Conservation (phyloP, 164 flowering plant genomes). For the Hamamelis virginiana region DNA sequence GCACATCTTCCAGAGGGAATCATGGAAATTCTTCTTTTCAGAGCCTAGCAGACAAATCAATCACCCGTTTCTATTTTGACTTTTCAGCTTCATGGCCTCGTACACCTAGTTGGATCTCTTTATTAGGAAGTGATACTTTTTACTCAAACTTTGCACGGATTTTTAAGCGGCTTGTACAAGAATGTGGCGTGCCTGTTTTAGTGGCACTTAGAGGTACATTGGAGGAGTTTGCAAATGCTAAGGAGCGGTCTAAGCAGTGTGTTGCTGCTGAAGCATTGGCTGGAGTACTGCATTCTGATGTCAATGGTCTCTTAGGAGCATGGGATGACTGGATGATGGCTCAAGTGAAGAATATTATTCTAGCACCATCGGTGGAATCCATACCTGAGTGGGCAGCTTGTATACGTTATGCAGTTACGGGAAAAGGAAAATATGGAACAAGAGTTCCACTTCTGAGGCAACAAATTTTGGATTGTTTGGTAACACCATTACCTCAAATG, state of each 20-base stretch:
- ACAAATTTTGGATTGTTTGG: conserved; percentile 69
- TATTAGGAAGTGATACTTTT: conserved; percentile 77
- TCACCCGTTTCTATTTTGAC: conserved; percentile 91
- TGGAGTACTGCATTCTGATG: conserved; percentile 91
- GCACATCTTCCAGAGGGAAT: conserved; percentile 69
- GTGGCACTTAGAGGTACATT: conserved; percentile 54
- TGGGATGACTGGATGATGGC: conserved; percentile 87
- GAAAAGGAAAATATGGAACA: conserved; percentile 90
- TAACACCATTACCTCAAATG: conserved; percentile 67
- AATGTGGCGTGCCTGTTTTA: conserved; percentile 89
- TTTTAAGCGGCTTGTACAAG: conserved; percentile 85
- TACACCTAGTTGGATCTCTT: conserved; percentile 95
- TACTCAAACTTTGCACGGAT: conserved; percentile 90
- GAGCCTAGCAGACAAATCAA: conserved; percentile 87
- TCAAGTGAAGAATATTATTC: conserved; percentile 63
- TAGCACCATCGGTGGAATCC: conserved; percentile 86
- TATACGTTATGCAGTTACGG: conserved; percentile 95
- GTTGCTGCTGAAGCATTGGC: conserved; percentile 99
- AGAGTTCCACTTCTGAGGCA: conserved; percentile 74
- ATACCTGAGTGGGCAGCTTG: conserved; percentile 97
- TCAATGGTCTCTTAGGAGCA: conserved; percentile 64
- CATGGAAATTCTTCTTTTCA: conserved; percentile 67
- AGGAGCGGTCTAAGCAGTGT: conserved; percentile 96
- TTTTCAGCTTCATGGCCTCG: conserved; percentile 98
- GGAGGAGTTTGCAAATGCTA: conserved; percentile 74